These are phyloP conservation scores for sunflower (Helianthus annuus) DNA, from an alignment of 129 eudicot genomes.

Conservation along the genomic window DNA sequence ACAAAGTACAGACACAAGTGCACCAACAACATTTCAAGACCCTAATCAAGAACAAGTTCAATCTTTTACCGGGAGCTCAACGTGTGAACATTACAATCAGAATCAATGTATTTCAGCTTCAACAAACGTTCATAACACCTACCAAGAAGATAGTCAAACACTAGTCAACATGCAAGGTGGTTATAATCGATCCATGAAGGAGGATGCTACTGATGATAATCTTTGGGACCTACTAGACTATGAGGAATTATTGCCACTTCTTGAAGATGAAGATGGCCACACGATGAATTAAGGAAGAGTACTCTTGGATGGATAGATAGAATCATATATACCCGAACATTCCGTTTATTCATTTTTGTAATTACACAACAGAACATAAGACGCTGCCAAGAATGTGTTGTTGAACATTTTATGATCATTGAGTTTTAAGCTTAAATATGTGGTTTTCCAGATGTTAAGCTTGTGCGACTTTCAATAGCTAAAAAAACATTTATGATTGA, in stretches of 20 bases:
- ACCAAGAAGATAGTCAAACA: too few species aligned
- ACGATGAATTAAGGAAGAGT: neutral
- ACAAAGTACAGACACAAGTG: too few species aligned
- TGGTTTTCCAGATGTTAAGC: too few species aligned
- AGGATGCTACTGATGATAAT: too few species aligned
- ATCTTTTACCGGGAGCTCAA: neutral
- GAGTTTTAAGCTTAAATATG: too few species aligned
- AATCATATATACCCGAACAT: neutral
- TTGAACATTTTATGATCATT: neutral
- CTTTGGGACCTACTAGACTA: neutral
- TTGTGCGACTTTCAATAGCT: too few species aligned
- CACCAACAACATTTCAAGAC: conserved; percentile 3
- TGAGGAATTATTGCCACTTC: neutral
- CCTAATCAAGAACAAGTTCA: neutral
- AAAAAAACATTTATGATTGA: too few species aligned
- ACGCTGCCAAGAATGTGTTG: neutral
- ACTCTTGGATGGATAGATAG: too few species aligned
- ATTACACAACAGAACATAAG: neutral
- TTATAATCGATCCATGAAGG: too few species aligned
- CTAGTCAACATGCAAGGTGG: too few species aligned
- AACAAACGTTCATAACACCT: too few species aligned
- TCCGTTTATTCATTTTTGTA: neutral
- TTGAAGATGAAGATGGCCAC: neutral
- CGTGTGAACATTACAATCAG: neutral
- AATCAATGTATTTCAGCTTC: too few species aligned